phyloP scores from a whole-genome alignment of 805 yeast species.

The Kluyveromyces lactis region DNA sequence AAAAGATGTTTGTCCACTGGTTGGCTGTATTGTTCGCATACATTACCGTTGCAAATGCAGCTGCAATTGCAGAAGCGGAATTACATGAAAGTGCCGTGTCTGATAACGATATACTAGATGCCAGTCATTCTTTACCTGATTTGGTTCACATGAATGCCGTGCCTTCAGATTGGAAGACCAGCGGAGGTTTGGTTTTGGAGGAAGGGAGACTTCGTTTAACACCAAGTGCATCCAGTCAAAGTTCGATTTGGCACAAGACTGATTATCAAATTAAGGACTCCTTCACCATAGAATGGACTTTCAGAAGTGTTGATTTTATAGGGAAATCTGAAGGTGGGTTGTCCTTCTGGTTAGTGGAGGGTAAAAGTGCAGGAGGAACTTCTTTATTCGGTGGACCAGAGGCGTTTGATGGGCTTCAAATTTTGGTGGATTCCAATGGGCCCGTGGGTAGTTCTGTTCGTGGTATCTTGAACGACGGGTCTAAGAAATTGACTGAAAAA shows the following conservation, averaged over 20 bases:
- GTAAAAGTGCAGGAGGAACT: slow-evolving; percentile 24
- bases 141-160: slow-evolving; percentile 24
- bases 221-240: slow-evolving; percentile 33
- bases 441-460: slow-evolving; percentile 43
- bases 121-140: slow-evolving; percentile 33
- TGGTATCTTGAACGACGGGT: slow-evolving; percentile 54
- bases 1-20: too few species aligned
- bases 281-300: slow-evolving; percentile 54
- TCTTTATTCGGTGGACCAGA: slow-evolving; percentile 47
- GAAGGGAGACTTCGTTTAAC: slow-evolving; percentile 50
- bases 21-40: too few species aligned
- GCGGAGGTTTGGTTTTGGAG: slow-evolving; percentile 33
- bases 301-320: slow-evolving; percentile 49
- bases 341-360: slow-evolving; percentile 46
- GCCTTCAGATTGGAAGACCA: slow-evolving; percentile 32
- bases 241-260: slow-evolving; percentile 40
- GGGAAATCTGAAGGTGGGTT: slow-evolving; percentile 50
- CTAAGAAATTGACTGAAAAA: slow-evolving; percentile 24
- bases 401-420: slow-evolving; percentile 54
- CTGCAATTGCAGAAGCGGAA: not conserved
- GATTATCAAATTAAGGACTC: slow-evolving; percentile 26
- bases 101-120: slow-evolving; percentile 19
- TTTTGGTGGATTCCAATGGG: slow-evolving; percentile 46
- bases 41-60: too few species aligned
- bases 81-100: slow-evolving; percentile 4